These are phyloP conservation scores for Penicillium coffeae DNA, from an alignment of 495 filamentous ascomycete species.

Conservation along the genomic window DNA sequence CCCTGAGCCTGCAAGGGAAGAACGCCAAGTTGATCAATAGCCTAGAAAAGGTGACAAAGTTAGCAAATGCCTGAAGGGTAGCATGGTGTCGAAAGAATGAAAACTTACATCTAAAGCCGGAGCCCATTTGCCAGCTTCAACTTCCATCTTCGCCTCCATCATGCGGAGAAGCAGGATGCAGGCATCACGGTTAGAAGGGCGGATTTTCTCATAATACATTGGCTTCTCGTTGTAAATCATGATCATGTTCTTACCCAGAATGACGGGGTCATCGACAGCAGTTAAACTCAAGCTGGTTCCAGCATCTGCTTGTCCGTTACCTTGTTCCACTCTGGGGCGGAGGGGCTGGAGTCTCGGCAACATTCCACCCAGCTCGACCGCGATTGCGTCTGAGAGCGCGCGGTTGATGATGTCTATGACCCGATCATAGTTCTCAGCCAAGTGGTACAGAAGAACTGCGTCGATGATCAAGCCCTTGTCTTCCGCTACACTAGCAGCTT, in stretches of 20 bases:
- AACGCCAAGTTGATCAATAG: conserved; percentile 66
- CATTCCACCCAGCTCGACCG: conserved; percentile 74
- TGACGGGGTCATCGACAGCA: conserved; percentile 78
- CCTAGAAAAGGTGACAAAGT: conserved; percentile 42
- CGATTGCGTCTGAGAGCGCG: conserved; percentile 81
- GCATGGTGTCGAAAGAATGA: no score
- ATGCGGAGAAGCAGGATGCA: conserved; percentile 72
- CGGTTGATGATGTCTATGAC: conserved; percentile 86
- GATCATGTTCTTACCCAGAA: conserved; percentile 76
- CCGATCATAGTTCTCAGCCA: conserved; percentile 90
- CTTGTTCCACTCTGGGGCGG: conserved; percentile 51
- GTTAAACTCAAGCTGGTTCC: conserved; percentile 74
- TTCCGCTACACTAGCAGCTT: conserved; percentile 86
- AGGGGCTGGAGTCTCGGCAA: conserved; percentile 71
- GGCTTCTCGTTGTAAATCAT: conserved; percentile 70
- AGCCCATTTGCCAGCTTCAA: conserved; percentile 69
- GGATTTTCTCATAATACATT: conserved; percentile 68
- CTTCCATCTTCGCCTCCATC: conserved; percentile 67
- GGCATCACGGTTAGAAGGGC: conserved; percentile 61
- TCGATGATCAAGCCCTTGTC: conserved; percentile 90
- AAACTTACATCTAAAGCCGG: conserved; percentile 80
- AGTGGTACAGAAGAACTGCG: conserved; percentile 88
- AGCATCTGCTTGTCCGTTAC: conserved; percentile 22
- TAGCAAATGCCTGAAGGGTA: neutral
- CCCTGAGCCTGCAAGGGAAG: conserved; percentile 70